Conservation (phyloP, 208 protist genomes). For the Trypanosoma mega region DNA sequence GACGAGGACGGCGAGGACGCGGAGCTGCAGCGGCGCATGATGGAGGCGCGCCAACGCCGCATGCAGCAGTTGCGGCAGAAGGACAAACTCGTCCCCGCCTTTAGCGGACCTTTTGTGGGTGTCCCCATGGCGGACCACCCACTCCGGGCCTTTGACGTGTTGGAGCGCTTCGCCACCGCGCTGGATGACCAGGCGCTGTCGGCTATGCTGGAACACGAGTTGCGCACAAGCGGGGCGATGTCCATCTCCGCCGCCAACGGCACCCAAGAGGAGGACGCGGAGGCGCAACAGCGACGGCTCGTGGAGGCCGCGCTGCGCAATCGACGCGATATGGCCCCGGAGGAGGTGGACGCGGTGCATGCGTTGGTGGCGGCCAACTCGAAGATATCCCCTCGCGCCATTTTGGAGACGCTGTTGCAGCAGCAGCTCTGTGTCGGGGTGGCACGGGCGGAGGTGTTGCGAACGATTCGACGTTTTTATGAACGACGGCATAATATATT, state of each 20-base stretch:
- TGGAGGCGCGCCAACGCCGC: slow-evolving; percentile 75
- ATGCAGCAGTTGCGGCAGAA: slow-evolving; percentile 71
- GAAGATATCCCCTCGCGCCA: slow-evolving; percentile 44
- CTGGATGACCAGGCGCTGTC: slow-evolving; percentile 46
- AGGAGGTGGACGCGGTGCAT: slow-evolving; percentile 68
- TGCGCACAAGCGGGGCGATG: slow-evolving; percentile 32
- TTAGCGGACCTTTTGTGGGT: slow-evolving; percentile 79
- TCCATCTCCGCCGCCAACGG: neutral
- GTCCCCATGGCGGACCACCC: slow-evolving; percentile 63
- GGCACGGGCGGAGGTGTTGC: slow-evolving; percentile 52
- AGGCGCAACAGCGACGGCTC: slow-evolving; percentile 17
- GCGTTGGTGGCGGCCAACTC: slow-evolving; percentile 48
- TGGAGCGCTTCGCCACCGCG: slow-evolving; percentile 43
- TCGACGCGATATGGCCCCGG: slow-evolving; percentile 61
- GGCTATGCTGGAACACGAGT: slow-evolving; percentile 41
- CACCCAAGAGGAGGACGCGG: neutral
- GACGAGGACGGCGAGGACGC: slow-evolving; percentile 67
- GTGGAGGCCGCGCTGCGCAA: slow-evolving; percentile 62
- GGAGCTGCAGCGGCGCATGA: slow-evolving; percentile 67
- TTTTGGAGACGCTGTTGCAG: slow-evolving; percentile 45
- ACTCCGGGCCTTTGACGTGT: slow-evolving; percentile 58
- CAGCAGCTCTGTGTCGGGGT: slow-evolving; percentile 72
- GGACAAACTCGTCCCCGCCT: slow-evolving; percentile 77
- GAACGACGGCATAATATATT: slow-evolving; percentile 59
- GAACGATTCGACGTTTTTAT: slow-evolving; percentile 79